phyloP scores from a whole-genome alignment of 495 filamentous ascomycete genomes.

The Friedmanniomyces simplex region DNA sequence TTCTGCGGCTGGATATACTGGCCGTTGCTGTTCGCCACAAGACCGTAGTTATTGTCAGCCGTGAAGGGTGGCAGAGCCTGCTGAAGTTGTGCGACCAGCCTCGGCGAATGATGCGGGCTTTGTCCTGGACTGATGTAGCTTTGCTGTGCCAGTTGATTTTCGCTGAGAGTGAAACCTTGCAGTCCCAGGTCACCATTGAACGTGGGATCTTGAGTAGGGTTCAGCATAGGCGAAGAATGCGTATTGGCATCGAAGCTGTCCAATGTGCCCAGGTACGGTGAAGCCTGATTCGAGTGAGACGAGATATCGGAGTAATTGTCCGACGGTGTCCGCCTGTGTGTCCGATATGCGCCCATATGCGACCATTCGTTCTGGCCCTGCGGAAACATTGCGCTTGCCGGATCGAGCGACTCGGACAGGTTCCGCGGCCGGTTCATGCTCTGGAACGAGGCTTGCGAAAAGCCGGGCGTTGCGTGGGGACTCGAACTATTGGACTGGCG shows the following conservation, averaged over 20 bases:
- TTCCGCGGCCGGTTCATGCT: slow-evolving; percentile 57
- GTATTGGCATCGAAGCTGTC: slow-evolving; percentile 70
- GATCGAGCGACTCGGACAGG: slow-evolving; percentile 72
- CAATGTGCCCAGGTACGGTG: slow-evolving; percentile 66
- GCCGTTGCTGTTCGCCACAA: slow-evolving; percentile 36
- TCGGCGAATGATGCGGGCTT: slow-evolving; percentile 79
- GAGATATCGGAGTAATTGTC: slow-evolving; percentile 76
- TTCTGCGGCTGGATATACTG: slow-evolving; percentile 38
- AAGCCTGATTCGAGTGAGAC: slow-evolving; percentile 62
- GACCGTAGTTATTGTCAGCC: slow-evolving; percentile 38
- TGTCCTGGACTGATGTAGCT: slow-evolving; percentile 57
- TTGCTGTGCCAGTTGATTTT: slow-evolving; percentile 48
- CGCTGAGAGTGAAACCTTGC: slow-evolving; percentile 72
- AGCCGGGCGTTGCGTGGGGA: slow-evolving; percentile 39
- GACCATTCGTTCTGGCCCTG: slow-evolving; percentile 62
- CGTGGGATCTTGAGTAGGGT: slow-evolving; percentile 58
- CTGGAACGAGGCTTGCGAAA: slow-evolving; percentile 49
- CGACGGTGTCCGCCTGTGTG: slow-evolving; percentile 73
- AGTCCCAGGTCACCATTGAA: slow-evolving; percentile 72
- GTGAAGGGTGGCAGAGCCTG: slow-evolving; percentile 28
- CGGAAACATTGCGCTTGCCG: slow-evolving; percentile 60
- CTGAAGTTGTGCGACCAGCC: slow-evolving; percentile 57
- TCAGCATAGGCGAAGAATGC: slow-evolving; percentile 70
- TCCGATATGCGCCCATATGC: slow-evolving; percentile 58
- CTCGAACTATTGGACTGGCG: slow-evolving; percentile 26